Percentiles rank a stretch among this genome's conserved stretches.
These are phyloP conservation scores for Arabis alpina DNA, from an alignment of 345 rosid species.

Conservation along the genomic window DNA sequence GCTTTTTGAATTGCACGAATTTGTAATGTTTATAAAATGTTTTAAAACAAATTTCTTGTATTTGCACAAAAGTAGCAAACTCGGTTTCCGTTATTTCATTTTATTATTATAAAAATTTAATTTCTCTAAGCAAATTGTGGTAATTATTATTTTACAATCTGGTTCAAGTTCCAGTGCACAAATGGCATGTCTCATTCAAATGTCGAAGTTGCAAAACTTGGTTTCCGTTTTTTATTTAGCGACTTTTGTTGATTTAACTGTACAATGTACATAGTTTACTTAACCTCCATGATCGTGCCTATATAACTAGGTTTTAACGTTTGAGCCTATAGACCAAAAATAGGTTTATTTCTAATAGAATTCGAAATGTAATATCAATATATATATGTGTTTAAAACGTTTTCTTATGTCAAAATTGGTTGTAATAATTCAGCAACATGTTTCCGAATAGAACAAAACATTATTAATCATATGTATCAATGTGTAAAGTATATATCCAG, in stretches of 20 bases:
- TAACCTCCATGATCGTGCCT: neutral
- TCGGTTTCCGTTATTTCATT: conserved; percentile 32
- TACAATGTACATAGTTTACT: conserved; percentile 5
- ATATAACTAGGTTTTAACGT: neutral
- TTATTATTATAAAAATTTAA: neutral
- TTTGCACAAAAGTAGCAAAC: conserved; percentile 39
- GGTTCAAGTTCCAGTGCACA: conserved; percentile 46
- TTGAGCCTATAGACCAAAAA: neutral
- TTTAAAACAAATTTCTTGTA: neutral
- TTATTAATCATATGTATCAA: neutral
- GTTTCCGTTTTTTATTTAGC: conserved; percentile 29
- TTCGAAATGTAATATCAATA: neutral
- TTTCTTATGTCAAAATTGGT: neutral
- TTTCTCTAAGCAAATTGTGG: conserved; percentile 16
- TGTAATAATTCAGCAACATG: neutral
- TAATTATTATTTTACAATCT: neutral
- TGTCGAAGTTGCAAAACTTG: conserved; percentile 38
- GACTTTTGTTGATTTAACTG: conserved; percentile 18
- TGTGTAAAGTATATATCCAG: neutral
- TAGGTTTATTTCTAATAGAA: neutral
- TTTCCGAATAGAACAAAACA: neutral
- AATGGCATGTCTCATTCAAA: conserved; percentile 37
- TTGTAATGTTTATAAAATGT: neutral
- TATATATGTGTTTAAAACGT: neutral
- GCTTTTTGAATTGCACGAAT: neutral